Evolutionary conservation across 2,329 filamentous ascomycete genomes (phyloP), one percentile per base, ranked within the genome.

Genomic region (Diplodia corticola): DNA sequence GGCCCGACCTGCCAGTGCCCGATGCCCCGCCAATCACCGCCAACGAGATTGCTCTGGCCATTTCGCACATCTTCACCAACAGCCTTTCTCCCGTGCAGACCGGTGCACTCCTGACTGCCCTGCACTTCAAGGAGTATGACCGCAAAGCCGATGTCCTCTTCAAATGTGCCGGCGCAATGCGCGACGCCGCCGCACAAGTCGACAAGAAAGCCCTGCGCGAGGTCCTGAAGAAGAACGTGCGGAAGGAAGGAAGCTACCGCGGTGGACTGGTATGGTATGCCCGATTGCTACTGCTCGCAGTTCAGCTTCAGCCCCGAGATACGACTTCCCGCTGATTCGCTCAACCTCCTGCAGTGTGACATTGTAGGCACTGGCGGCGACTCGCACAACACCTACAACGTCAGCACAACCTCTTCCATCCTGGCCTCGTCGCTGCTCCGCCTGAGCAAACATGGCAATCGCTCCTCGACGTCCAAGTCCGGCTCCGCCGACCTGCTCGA

Each of bases 281-380:
- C 50, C 64, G 79, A 59, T 63, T 51, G 50, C 26, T 48, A 49
- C 57, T 35, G 44, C 28, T 35, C n/a, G 57, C 44, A 61, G 57
- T 64, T n/a, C 20, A 12, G 44, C 26, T 35, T 24, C 2, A 49
- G 4, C 24, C 7, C 12, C 9, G n/a, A 28, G 4, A 17, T 2
- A 13, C 3, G 26, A 26, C 26, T 3, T 4, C 17, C 4, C 12
- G 37, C 26, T 28, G 24, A 50, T 22, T 40, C 17, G 28, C 4
- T n/a, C 28, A 53, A 46, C 35, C 12, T 10, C n/a, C 37, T 13
- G 12, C 69, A 88, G 85, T 89, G 93, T 77, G 95, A 99, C 78
- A 98, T 99, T 76, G 95, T 99, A 67, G 95, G 95, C 71, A 99
- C 95, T 7, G 95, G 95, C 70, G 95, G 95, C 74, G 95, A 99